A percentile compares a stretch with the other conserved stretches of the same genome.
phyloP scores from a whole-genome alignment of 345 rosid species.

The Corchorus olitorius region DNA sequence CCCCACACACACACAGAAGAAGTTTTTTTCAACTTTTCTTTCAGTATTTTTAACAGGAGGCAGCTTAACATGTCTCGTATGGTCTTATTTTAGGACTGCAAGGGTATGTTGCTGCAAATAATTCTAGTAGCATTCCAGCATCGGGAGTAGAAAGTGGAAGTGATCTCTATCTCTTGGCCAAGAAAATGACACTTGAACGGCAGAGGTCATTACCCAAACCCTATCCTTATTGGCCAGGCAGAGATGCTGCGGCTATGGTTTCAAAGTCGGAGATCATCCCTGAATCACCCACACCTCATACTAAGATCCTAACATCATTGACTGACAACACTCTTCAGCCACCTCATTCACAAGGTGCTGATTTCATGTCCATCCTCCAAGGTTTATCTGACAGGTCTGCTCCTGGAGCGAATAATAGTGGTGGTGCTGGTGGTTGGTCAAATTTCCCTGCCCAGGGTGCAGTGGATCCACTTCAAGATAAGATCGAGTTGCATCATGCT shows the following conservation, averaged over 20 bases:
- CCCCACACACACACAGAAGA: background rate
- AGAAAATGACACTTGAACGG: slow-evolving; percentile 72
- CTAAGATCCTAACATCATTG: slow-evolving; percentile 35
- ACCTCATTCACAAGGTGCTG: slow-evolving; percentile 68
- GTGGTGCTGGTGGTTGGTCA: slow-evolving; percentile 56
- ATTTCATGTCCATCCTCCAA: slow-evolving; percentile 69
- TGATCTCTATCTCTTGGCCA: slow-evolving; percentile 66
- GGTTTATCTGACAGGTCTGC: slow-evolving; percentile 67
- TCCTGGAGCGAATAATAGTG: slow-evolving; percentile 50
- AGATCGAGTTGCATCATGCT: slow-evolving; percentile 54
- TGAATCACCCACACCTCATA: slow-evolving; percentile 41
- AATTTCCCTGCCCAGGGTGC: slow-evolving; percentile 54
- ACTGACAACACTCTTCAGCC: slow-evolving; percentile 48
- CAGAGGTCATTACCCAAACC: slow-evolving; percentile 64
- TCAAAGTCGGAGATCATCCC: slow-evolving; percentile 61
- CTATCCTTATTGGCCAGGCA: slow-evolving; percentile 67
- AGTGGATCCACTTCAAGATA: slow-evolving; percentile 60
- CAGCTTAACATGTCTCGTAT: background rate
- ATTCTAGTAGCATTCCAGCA: slow-evolving; percentile 44
- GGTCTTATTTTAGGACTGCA: slow-evolving; percentile 56
- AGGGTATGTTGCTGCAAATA: slow-evolving; percentile 61
- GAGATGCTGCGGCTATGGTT: slow-evolving; percentile 62
- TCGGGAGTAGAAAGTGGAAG: slow-evolving; percentile 61
- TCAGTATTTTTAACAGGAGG: background rate
- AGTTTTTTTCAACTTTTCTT: background rate